Percentiles rank a stretch among this genome's conserved stretches.
These are phyloP conservation scores for Viridothelium virens DNA, from an alignment of 495 filamentous ascomycete species.

Conservation along the genomic window DNA sequence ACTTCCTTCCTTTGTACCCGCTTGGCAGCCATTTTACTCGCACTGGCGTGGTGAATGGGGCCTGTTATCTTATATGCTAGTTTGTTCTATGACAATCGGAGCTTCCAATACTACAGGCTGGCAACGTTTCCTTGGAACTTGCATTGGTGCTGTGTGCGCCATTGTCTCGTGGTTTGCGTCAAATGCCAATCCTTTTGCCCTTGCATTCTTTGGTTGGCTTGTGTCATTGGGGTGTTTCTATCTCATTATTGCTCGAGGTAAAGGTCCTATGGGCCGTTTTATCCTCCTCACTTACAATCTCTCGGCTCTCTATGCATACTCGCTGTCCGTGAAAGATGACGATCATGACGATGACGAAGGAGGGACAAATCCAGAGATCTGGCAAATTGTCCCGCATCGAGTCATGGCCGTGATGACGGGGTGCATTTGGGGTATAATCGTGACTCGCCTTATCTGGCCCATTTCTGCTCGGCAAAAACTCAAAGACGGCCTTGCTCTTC, in stretches of 20 bases:
- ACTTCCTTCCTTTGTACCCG: constrained; percentile 71
- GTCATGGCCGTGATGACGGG: constrained; percentile 80
- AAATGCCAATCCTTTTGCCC: constrained; percentile 58
- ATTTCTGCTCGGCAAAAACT: constrained; percentile 80
- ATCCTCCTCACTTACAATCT: constrained; percentile 83
- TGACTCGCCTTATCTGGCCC: constrained; percentile 87
- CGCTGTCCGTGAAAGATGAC: constrained; percentile 66
- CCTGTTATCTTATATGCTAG: constrained; percentile 92
- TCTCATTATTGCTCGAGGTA: constrained; percentile 73
- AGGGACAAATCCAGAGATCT: constrained; percentile 73
- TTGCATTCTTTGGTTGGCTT: constrained; percentile 71
- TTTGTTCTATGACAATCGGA: constrained; percentile 95
- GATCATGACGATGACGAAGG: constrained; percentile 74
- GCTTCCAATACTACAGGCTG: constrained; percentile 86
- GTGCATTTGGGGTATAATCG: constrained; percentile 84
- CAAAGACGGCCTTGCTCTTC: constrained; percentile 72
- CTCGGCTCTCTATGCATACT: constrained; percentile 91
- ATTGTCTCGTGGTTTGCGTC: constrained; percentile 69
- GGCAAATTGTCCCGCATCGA: constrained; percentile 82
- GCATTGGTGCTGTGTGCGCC: constrained; percentile 69
- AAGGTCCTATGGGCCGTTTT: constrained; percentile 87
- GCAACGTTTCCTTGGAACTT: constrained; percentile 80
- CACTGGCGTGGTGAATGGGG: constrained; percentile 98
- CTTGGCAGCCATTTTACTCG: constrained; percentile 68
- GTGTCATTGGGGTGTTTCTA: constrained; percentile 79